These are phyloP conservation scores for Thalassiosira livingstoniorum DNA, from an alignment of 352 stramenopile genomes.

Conservation along the genomic window DNA sequence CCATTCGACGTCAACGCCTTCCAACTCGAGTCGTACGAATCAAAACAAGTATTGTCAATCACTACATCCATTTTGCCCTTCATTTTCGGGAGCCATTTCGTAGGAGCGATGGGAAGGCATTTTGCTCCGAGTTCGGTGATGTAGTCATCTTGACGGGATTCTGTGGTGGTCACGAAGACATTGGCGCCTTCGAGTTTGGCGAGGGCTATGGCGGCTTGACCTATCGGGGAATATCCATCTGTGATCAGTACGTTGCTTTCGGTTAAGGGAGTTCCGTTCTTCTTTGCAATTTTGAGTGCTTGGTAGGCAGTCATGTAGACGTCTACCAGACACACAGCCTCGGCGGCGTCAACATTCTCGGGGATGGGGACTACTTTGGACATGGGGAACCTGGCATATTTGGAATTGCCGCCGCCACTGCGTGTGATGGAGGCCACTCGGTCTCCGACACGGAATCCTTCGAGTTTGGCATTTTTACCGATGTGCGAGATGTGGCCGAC, in stretches of 20 bases:
- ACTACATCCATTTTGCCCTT: slow-evolving; percentile 77
- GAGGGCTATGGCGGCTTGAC: slow-evolving; percentile 72
- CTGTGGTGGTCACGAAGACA: slow-evolving; percentile 69
- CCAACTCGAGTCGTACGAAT: slow-evolving; percentile 58
- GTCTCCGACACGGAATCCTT: slow-evolving; percentile 58
- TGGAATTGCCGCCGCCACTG: slow-evolving; percentile 72
- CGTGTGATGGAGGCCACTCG: slow-evolving; percentile 59
- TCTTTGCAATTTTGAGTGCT: slow-evolving; percentile 55
- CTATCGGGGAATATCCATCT: slow-evolving; percentile 66
- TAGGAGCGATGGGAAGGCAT: slow-evolving; percentile 56
- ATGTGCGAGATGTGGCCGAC: slow-evolving; percentile 72
- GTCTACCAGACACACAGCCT: slow-evolving; percentile 73
- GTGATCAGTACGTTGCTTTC: slow-evolving; percentile 69
- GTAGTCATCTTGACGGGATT: slow-evolving; percentile 47
- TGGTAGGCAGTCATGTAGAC: slow-evolving; percentile 81
- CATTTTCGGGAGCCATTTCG: slow-evolving; percentile 66
- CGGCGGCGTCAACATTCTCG: slow-evolving; percentile 56
- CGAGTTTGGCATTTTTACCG: slow-evolving; percentile 28
- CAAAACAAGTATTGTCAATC: slow-evolving; percentile 73
- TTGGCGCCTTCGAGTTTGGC: slow-evolving; percentile 67
- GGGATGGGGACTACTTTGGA: slow-evolving; percentile 59
- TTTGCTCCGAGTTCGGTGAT: slow-evolving; percentile 51
- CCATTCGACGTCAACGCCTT: slow-evolving; percentile 59
- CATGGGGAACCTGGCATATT: slow-evolving; percentile 60
- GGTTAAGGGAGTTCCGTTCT: slow-evolving; percentile 51